Conservation (phyloP, 495 filamentous ascomycete species). For the Lasiosphaeria hispida region DNA sequence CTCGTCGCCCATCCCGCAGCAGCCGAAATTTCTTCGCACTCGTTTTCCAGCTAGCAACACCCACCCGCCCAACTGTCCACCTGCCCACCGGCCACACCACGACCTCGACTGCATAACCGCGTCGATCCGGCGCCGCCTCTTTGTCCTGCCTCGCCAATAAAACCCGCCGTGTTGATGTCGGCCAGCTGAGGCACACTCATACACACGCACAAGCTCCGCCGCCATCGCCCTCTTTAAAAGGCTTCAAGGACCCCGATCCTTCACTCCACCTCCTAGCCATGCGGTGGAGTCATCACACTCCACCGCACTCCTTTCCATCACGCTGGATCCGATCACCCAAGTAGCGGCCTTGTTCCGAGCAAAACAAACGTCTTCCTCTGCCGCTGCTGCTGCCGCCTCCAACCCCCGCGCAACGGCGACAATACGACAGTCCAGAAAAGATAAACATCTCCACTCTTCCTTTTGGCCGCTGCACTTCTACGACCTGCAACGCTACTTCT, state of each 20-base stretch:
- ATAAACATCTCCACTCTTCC: conserved; percentile 44
- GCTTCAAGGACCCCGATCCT: conserved; percentile 10
- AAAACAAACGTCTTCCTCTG: conserved; percentile 1
- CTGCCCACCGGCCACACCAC: conserved; percentile 3
- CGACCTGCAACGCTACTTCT: conserved; percentile 47
- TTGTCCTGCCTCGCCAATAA: conserved; percentile 10
- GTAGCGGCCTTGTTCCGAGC: conserved; percentile 20
- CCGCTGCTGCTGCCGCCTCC: conserved; percentile 1
- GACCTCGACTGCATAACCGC: conserved; percentile 4
- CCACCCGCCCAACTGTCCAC: background rate
- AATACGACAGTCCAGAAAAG: conserved; percentile 46
- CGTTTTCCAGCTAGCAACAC: conserved; percentile 4
- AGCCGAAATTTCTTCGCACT: conserved; percentile 27
- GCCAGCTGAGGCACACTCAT: conserved; percentile 13
- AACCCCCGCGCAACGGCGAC: conserved; percentile 6
- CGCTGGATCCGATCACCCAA: conserved; percentile 45
- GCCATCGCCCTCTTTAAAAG: background rate
- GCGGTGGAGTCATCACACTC: conserved; percentile 39
- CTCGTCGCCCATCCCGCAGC: conserved; percentile 17
- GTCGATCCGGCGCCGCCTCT: background rate
- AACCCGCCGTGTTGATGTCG: conserved; percentile 7
- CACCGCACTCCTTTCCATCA: conserved; percentile 31
- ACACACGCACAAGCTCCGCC: background rate
- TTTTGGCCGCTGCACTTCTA: conserved; percentile 45
- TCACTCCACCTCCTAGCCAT: conserved; percentile 24